phyloP scores from a whole-genome alignment of 805 yeast species.

The Pichia rugopelliculosa region DNA sequence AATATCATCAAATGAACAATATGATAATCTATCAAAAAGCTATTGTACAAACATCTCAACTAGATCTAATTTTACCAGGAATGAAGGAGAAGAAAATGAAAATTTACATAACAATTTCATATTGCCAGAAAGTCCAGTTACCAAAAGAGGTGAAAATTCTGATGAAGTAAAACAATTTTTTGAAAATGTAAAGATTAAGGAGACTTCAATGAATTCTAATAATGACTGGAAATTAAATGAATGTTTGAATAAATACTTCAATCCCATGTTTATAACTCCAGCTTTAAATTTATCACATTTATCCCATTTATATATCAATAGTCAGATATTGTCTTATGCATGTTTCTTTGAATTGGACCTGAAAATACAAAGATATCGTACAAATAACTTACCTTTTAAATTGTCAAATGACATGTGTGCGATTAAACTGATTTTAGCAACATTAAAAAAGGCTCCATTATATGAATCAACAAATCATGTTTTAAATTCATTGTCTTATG shows the following conservation, averaged over 20 bases:
- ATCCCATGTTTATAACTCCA: constrained; percentile 5
- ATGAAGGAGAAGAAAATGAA: neutral
- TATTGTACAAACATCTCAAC: no score
- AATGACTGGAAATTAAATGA: neutral
- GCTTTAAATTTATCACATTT: constrained; percentile 3
- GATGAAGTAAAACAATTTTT: neutral
- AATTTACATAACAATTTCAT: neutral
- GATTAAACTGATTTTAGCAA: constrained; percentile 1
- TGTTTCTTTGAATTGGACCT: constrained; percentile 5
- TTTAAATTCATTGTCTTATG: constrained; percentile 9
- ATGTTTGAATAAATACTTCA: neutral
- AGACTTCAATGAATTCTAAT: neutral
- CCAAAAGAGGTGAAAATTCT: neutral
- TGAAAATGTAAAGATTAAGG: neutral
- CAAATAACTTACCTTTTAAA: constrained; percentile 8
- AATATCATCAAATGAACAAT: no score
- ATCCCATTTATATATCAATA: constrained; percentile 1
- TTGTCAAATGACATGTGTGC: constrained; percentile 1
- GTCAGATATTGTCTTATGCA: constrained; percentile 6
- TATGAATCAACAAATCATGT: constrained; percentile 10
- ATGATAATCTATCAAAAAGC: no score
- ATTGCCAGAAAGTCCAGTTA: neutral
- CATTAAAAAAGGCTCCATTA: constrained; percentile 1
- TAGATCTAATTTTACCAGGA: neutral
- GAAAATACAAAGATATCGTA: constrained; percentile 5